These are phyloP conservation scores for Tillandsia leiboldiana DNA, from an alignment of 176 grass and related monocot species.

Conservation along the genomic window DNA sequence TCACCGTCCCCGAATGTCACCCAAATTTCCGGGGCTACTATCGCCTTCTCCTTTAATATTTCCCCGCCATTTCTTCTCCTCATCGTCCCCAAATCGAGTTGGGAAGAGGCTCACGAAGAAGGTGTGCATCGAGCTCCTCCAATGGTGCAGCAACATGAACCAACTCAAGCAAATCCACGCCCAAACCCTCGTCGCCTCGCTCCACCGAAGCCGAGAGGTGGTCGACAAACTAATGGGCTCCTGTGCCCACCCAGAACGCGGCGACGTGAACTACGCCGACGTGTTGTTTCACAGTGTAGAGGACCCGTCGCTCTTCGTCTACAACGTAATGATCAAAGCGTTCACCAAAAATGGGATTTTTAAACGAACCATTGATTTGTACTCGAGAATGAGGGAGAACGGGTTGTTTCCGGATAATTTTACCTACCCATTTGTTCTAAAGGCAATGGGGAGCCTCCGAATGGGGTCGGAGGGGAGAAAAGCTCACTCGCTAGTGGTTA, in stretches of 20 bases:
- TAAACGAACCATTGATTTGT: conserved; percentile 28
- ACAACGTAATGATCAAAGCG: conserved; percentile 55
- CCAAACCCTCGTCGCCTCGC: conserved; percentile 13
- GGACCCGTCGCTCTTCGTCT: conserved; percentile 26
- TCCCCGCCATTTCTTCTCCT: neutral
- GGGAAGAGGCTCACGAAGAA: conserved; percentile 8
- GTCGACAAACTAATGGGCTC: conserved; percentile 15
- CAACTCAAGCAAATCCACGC: conserved; percentile 23
- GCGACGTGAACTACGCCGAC: conserved; percentile 15
- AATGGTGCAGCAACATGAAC: conserved; percentile 14
- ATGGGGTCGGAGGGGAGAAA: conserved; percentile 35
- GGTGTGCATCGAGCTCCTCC: conserved; percentile 15
- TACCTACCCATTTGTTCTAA: conserved; percentile 61
- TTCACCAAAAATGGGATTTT: conserved; percentile 31
- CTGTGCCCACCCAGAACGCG: conserved; percentile 3
- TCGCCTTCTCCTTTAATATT: neutral
- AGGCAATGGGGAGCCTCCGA: conserved; percentile 35
- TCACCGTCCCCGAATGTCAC: neutral
- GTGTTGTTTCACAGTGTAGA: conserved; percentile 23
- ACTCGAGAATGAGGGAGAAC: conserved; percentile 34
- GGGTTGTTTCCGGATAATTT: conserved; percentile 50
- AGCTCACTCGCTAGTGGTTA: conserved; percentile 26
- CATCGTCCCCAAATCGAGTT: neutral
- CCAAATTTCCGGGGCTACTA: neutral
- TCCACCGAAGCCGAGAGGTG: conserved; percentile 13